A percentile compares a stretch with the other conserved stretches of the same genome.
These are phyloP conservation scores for Trichomonas gallinae DNA, from an alignment of 208 protist genomes.

Conservation along the genomic window DNA sequence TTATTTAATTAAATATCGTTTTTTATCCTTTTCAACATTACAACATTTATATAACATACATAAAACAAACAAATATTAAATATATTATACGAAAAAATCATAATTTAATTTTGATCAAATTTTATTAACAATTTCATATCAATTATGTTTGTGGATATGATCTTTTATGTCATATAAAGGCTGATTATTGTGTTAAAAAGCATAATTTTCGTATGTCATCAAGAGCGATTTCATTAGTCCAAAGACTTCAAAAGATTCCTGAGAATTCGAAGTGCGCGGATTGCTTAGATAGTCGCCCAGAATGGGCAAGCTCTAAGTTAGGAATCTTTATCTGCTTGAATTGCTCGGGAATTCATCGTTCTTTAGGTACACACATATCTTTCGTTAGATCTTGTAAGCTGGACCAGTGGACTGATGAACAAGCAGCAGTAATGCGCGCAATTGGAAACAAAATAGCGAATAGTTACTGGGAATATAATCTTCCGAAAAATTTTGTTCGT, in stretches of 20 bases:
- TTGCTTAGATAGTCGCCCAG: constrained; percentile 20
- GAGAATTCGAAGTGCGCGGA: constrained; percentile 34
- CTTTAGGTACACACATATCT: constrained; percentile 52
- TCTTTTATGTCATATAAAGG: no score
- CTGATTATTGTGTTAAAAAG: no score
- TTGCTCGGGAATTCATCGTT: constrained; percentile 49
- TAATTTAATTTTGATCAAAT: no score
- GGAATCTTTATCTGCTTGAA: constrained; percentile 51
- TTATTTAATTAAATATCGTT: no score
- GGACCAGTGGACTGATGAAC: constrained; percentile 39
- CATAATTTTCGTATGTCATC: no score
- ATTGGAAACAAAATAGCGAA: constrained; percentile 23
- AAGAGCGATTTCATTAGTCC: background rate
- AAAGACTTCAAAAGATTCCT: background rate
- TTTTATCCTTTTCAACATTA: no score
- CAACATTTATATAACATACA: no score
- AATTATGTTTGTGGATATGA: no score
- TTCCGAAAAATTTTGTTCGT: background rate
- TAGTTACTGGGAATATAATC: background rate
- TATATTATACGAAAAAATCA: no score
- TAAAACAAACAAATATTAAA: no score
- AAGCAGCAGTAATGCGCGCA: constrained; percentile 17
- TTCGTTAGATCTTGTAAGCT: constrained; percentile 38
- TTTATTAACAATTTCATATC: no score
- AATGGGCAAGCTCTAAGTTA: constrained; percentile 41